Conservation (phyloP, 179 eudicot species). For the Sideroxylon spinosum region DNA sequence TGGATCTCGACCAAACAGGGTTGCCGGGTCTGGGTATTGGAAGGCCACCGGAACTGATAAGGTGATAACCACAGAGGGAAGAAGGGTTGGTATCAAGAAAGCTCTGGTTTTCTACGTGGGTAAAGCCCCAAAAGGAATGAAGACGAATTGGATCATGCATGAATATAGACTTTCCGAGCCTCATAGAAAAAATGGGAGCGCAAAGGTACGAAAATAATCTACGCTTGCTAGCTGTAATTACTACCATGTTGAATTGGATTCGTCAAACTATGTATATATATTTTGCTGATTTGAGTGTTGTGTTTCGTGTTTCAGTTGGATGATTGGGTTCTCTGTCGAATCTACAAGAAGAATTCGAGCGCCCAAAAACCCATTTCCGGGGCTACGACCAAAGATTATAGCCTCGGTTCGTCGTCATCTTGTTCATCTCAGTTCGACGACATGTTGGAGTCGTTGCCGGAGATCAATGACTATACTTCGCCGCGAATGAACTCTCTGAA, state of each 20-base stretch:
- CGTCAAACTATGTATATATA: not conserved
- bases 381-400: conserved; percentile 33
- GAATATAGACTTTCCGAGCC: conserved; percentile 20
- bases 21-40: conserved; percentile 21
- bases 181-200: not conserved
- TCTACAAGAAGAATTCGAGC: conserved; percentile 26
- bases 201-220: conserved; percentile 4
- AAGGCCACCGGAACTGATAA: conserved; percentile 29
- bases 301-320: not conserved
- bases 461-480: conserved; percentile 38
- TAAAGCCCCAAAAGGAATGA: conserved; percentile 23
- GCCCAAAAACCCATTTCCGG: conserved; percentile 20
- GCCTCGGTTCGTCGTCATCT: conserved; percentile 43
- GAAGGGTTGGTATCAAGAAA: conserved; percentile 25
- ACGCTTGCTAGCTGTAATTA: not conserved
- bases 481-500: conserved; percentile 41
- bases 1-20: conserved; percentile 21
- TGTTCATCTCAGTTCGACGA: conserved; percentile 60
- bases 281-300: not conserved
- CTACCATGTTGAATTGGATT: not conserved
- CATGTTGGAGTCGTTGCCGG: conserved; percentile 51
- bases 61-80: conserved; percentile 18
- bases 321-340: conserved; percentile 6
- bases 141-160: conserved; percentile 15
- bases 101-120: conserved; percentile 30